Base-by-base conservation (phyloP, 2,329 filamentous ascomycete genomes). In the Tolypocladium ophioglossoides region DNA sequence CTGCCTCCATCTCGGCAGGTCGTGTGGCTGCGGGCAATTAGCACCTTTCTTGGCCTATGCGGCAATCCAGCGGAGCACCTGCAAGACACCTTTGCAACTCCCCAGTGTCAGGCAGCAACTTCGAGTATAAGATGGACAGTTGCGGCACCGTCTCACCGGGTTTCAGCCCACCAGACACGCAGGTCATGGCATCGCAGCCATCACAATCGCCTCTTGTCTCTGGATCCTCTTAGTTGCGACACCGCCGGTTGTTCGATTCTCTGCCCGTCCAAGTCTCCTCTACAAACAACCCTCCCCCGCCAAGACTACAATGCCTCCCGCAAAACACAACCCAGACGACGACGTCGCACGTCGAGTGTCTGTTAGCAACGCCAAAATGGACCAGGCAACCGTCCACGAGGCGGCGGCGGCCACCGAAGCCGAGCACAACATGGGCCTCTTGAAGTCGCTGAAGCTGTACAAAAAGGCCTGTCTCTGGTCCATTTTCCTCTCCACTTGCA, bases 401-500 rank as follows among this genome's bases (percentile, higher is more conserved):
- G 60, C 59, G 14, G 58, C 58, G 6, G 57, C 59, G 24, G 69
- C 68, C 48, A 66, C 64, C n/a, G 62, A 68, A 22, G 55, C 61
- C 1, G 69, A 72, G 56, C 69, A 62, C 53, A 69, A 62, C 55
- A 61, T 72, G 60, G 59, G 64, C 18, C 52, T 71, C 20, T 0
- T 62, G 1, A 37, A 65, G 38, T 70, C 74, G 2, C 59, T 77
- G 54, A 72, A 65, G 55, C 65, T 76, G 10, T 77, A 72, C 59
- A 59, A 54, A 39, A 71, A 68, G 52, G 70, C 70, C 1, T 67
- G 64, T 32, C 52, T 68, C 8, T 72, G 69, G 69, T 72, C 69
- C 32, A 55, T 71, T 52, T 66, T 71, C 44, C 55, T 72, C 24
- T 72, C 70, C 7, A 60, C 67, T 0, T 70, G 67, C 9, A 69